Evolutionary conservation across 805 yeast genomes (phyloP).

Genomic region (Starmerella floricola): DNA sequence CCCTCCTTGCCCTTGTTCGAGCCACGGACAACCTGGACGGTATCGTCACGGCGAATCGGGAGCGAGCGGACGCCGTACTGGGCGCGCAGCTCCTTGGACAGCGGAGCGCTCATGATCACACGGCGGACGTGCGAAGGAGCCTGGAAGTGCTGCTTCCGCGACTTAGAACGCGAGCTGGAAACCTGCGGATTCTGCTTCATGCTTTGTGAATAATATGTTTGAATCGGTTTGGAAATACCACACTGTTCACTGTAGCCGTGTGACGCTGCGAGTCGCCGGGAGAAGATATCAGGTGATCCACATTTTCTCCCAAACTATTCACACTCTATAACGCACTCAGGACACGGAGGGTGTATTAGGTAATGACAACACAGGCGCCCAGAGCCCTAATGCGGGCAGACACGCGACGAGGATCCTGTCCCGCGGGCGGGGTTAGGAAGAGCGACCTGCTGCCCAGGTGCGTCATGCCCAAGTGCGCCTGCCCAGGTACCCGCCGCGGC

Average conservation of each 20-base stretch:
- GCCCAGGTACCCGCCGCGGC: too few relatives aligned
- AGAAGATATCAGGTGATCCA: not conserved
- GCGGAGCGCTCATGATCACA: constrained; percentile 91
- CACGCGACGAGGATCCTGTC: too few relatives aligned
- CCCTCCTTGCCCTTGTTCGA: constrained; percentile 99
- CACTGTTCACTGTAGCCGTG: not conserved
- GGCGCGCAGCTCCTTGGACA: constrained; percentile 96
- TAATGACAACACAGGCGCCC: not conserved
- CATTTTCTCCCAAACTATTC: not conserved
- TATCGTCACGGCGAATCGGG: constrained; percentile 97
- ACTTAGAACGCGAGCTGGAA: constrained; percentile 97
- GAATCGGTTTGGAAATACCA: constrained; percentile 1
- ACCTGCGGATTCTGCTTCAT: constrained; percentile 45
- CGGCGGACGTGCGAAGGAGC: constrained; percentile 96
- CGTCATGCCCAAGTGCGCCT: too few relatives aligned
- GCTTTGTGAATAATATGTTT: constrained; percentile 10
- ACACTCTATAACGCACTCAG: too few relatives aligned
- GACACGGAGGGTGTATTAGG: not conserved
- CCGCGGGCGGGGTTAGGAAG: too few relatives aligned
- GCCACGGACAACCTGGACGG: constrained; percentile 93
- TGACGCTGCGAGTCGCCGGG: not conserved
- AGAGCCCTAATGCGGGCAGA: too few relatives aligned
- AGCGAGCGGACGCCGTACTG: constrained; percentile 91
- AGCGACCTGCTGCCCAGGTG: too few relatives aligned
- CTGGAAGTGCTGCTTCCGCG: constrained; percentile 99